Evolutionary conservation across 805 yeast genomes (phyloP), one percentile per base, ranked within the genome.

Genomic region (Torulaspora quercuum): DNA sequence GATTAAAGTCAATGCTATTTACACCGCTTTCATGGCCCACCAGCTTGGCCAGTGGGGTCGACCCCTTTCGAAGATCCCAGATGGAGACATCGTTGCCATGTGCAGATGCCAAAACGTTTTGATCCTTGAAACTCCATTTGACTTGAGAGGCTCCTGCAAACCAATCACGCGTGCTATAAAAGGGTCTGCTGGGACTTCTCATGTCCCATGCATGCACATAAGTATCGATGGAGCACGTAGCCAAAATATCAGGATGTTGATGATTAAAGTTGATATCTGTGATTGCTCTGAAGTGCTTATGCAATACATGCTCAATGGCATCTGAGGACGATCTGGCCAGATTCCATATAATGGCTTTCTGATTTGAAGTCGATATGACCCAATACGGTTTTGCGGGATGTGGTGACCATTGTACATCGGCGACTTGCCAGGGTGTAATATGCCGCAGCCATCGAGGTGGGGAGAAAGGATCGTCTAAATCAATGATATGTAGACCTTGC

Each of bases 401-500:
- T 0, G 97, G 96, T 2, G 94, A 85, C 97, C 98, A 92, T 60
- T 92, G 97, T 1, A 90, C 97, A 58, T 90, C 97, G 0, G 98
- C 96, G 3, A 92, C 98, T 59, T 92, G 97, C 97, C 97, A 92
- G 0, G 95, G 79, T 0, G 97, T 90, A 22, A 79, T 71, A 55
- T 92, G 96, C 37, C 80, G 94, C 10, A 92, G 72, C 89, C 94
- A 87, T 41, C 98, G 68, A 0, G 98, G 98, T 1, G 95, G 88
- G 0, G 90, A 77, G 61, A 86, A 90, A 1, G 97, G 98, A 58
- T 92, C 96, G 53, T 90, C 95, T 26, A 92, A 63, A 62, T 92
- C 97, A n/a, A 90, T 80, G 24, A 92, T 78, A 58, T 80, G 84
- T 9, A 92, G 68, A 0, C 98, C 98, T 37, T 80, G 71, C 17